Conservation (phyloP, 352 stramenopile genomes). For the Phytophthora chlamydospora region DNA sequence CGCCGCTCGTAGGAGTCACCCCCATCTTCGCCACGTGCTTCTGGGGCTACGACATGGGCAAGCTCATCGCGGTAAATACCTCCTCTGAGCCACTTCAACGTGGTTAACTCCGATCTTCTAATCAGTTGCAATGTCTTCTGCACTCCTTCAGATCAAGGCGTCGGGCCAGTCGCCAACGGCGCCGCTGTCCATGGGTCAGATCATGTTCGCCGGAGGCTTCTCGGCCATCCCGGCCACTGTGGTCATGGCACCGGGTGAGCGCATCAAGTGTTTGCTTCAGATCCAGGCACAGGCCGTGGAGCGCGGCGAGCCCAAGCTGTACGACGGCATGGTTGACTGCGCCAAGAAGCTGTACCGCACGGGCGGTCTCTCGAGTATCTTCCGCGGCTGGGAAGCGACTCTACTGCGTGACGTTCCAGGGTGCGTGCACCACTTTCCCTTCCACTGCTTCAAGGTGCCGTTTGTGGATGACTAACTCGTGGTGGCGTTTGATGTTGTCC, state of each 20-base stretch:
- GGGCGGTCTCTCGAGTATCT: slow-evolving; percentile 93
- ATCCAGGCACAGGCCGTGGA: slow-evolving; percentile 91
- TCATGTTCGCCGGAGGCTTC: slow-evolving; percentile 92
- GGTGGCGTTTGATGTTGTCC: not conserved
- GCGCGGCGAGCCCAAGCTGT: slow-evolving; percentile 82
- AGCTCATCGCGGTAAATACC: slow-evolving; percentile 85
- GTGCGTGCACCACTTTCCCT: slow-evolving; percentile 48
- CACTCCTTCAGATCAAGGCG: slow-evolving; percentile 56
- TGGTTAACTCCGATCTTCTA: slow-evolving; percentile 3
- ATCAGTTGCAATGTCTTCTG: slow-evolving; percentile 11
- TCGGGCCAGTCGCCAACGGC: slow-evolving; percentile 62
- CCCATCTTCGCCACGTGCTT: slow-evolving; percentile 98
- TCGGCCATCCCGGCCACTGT: slow-evolving; percentile 89
- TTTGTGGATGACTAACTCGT: slow-evolving; percentile 15
- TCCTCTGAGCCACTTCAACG: not conserved
- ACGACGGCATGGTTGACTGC: slow-evolving; percentile 96
- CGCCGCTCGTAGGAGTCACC: slow-evolving; percentile 93
- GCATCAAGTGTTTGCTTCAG: slow-evolving; percentile 96
- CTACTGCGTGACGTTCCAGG: slow-evolving; percentile 94
- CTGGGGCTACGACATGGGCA: slow-evolving; percentile 98
- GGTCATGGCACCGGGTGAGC: slow-evolving; percentile 96
- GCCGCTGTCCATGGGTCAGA: slow-evolving; percentile 78
- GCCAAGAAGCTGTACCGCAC: slow-evolving; percentile 92
- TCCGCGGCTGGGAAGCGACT: slow-evolving; percentile 95
- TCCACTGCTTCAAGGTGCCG: slow-evolving; percentile 25